phyloP scores from a whole-genome alignment of 1,139 yeast species.

The Wickerhamomyces sp. region DNA sequence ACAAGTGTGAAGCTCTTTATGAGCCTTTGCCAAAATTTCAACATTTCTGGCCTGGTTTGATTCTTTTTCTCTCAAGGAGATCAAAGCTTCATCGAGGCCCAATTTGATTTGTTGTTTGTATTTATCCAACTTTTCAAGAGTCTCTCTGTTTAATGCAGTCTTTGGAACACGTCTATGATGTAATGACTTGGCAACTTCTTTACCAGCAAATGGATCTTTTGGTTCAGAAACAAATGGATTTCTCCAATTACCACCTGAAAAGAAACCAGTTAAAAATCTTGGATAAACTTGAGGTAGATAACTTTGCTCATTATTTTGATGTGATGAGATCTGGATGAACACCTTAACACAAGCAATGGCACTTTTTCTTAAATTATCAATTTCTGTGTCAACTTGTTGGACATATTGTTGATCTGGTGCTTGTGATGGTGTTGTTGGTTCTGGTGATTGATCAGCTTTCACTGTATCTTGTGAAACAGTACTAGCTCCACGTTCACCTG shows the following conservation, averaged over 20 bases:
- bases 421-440: neutral
- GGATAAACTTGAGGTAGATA: slow-evolving; percentile 63
- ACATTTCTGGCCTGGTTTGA: slow-evolving; percentile 45
- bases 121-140: slow-evolving; percentile 34
- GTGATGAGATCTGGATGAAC: slow-evolving; percentile 22
- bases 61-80: slow-evolving; percentile 27
- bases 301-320: slow-evolving; percentile 22
- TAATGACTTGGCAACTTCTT: slow-evolving; percentile 19
- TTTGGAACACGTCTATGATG: slow-evolving; percentile 30
- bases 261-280: slow-evolving; percentile 57
- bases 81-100: slow-evolving; percentile 37
- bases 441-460: slow-evolving; percentile 4
- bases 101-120: slow-evolving; percentile 35
- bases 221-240: slow-evolving; percentile 54
- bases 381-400: slow-evolving; percentile 16
- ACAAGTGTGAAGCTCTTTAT: slow-evolving; percentile 46
- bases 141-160: slow-evolving; percentile 45
- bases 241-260: slow-evolving; percentile 72
- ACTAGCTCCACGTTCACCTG: slow-evolving; percentile 21
- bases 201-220: slow-evolving; percentile 23
- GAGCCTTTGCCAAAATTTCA: slow-evolving; percentile 46
- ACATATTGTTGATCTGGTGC: slow-evolving; percentile 22
- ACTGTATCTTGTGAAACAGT: slow-evolving; percentile 26
- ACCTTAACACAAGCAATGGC: slow-evolving; percentile 20
- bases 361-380: slow-evolving; percentile 16